These are phyloP conservation scores for Diplodia seriata DNA, from an alignment of 2,329 filamentous ascomycete genomes.

Conservation along the genomic window DNA sequence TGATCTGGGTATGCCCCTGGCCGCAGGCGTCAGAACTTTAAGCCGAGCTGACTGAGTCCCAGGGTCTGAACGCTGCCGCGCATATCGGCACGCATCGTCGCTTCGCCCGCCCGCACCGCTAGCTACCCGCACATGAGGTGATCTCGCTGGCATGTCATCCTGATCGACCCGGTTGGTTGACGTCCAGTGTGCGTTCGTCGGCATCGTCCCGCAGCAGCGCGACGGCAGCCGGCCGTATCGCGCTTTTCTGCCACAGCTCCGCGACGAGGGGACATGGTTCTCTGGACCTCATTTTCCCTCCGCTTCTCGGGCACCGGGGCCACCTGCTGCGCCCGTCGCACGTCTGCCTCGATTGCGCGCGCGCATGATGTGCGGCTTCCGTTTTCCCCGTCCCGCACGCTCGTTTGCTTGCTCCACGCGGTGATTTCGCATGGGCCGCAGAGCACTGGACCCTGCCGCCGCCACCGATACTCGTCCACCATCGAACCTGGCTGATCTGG, in stretches of 20 bases:
- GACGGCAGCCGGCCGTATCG: slow-evolving; percentile 3
- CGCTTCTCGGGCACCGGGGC: slow-evolving; percentile 11
- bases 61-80: slow-evolving; percentile 6
- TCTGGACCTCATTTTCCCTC: background rate
- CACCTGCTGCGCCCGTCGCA: slow-evolving; percentile 7
- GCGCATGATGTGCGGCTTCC: slow-evolving; percentile 29
- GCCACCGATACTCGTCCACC: slow-evolving; percentile 3
- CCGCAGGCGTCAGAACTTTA: slow-evolving; percentile 25
- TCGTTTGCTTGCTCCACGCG: slow-evolving; percentile 9
- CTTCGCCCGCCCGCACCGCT: slow-evolving; percentile 6
- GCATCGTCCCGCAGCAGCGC: no score
- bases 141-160: slow-evolving; percentile 20
- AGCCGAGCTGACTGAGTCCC: slow-evolving; percentile 28
- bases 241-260: slow-evolving; percentile 25
- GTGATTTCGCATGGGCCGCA: background rate
- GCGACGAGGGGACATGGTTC: slow-evolving; percentile 9
- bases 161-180: slow-evolving; percentile 24
- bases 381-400: slow-evolving; percentile 25
- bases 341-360: slow-evolving; percentile 19
- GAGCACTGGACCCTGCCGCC: slow-evolving; percentile 2
- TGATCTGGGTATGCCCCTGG: slow-evolving; percentile 21
- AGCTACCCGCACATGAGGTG: background rate
- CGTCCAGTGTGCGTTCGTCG: no score
- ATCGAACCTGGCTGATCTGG: slow-evolving; percentile 14
- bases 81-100: slow-evolving; percentile 23